Evolutionary conservation across 1,284 basidiomycete genomes (phyloP).

Genomic region (Waitea zeae): DNA sequence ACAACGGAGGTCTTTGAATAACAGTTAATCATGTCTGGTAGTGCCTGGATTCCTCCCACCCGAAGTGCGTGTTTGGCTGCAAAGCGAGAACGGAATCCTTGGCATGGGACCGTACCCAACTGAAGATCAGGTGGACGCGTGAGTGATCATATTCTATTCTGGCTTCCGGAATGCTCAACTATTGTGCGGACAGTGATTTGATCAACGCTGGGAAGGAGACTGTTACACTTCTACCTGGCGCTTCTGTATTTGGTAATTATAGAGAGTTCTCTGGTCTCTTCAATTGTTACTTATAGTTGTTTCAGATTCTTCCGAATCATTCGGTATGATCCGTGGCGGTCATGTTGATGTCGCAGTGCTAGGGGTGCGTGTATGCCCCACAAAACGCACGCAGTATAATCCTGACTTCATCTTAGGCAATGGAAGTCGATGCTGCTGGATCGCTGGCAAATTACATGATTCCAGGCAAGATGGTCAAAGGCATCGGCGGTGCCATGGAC

Average conservation of each 20-base stretch:
- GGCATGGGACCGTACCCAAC: slow-evolving; percentile 94
- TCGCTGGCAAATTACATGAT: slow-evolving; percentile 97
- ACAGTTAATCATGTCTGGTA: no score
- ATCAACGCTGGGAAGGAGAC: slow-evolving; percentile 97
- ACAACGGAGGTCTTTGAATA: no score
- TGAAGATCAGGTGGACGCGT: slow-evolving; percentile 76
- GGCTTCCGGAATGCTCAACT: slow-evolving; percentile 2
- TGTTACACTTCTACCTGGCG: slow-evolving; percentile 81
- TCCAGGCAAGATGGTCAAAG: slow-evolving; percentile 83
- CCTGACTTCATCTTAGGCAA: slow-evolving; percentile 42
- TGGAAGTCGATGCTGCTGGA: slow-evolving; percentile 83
- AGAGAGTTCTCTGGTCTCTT: not conserved
- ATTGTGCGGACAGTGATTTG: slow-evolving; percentile 57
- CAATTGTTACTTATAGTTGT: slow-evolving; percentile 2
- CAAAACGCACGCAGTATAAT: slow-evolving; percentile 15
- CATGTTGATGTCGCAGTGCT: slow-evolving; percentile 87
- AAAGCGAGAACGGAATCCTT: slow-evolving; percentile 90
- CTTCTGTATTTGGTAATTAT: slow-evolving; percentile 67
- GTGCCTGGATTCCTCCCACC: slow-evolving; percentile 72
- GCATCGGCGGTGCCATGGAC: slow-evolving; percentile 84
- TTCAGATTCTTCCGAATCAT: slow-evolving; percentile 72
- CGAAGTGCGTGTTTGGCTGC: slow-evolving; percentile 79
- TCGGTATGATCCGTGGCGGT: slow-evolving; percentile 91
- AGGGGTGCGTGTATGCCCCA: no score
- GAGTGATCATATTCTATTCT: slow-evolving; percentile 23